phyloP scores from a whole-genome alignment of 371 early-diverging fungal genomes.

The Gilbertella persicaria region DNA sequence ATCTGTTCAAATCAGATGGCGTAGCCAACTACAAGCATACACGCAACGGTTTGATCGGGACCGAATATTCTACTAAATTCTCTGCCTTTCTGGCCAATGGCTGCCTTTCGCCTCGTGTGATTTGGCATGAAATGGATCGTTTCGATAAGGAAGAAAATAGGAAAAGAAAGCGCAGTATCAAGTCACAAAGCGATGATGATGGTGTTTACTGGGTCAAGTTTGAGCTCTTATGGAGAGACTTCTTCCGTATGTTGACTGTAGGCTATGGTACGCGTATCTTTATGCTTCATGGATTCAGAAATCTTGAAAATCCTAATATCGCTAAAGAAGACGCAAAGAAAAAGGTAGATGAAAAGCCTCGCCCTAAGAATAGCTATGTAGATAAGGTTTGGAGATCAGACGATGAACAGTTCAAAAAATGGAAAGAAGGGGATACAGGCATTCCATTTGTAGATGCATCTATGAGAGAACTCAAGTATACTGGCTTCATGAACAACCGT shows the following conservation, averaged over 20 bases:
- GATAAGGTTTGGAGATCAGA: constrained; percentile 29
- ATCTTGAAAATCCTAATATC: background rate
- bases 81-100: constrained; percentile 41
- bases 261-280: constrained; percentile 19
- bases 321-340: constrained; percentile 7
- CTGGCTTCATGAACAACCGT: constrained; percentile 49
- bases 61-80: constrained; percentile 40
- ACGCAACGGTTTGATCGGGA: constrained; percentile 46
- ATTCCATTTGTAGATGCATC: constrained; percentile 50
- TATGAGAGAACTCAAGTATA: constrained; percentile 40
- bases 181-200: constrained; percentile 13
- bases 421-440: constrained; percentile 43
- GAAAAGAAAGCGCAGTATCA: constrained; percentile 6
- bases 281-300: constrained; percentile 27
- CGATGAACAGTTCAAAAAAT: constrained; percentile 21
- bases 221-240: constrained; percentile 52
- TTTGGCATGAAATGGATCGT: constrained; percentile 26
- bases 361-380: constrained; percentile 10
- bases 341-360: background rate
- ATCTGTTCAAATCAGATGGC: constrained; percentile 26
- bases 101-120: constrained; percentile 29
- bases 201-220: constrained; percentile 27
- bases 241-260: constrained; percentile 23
- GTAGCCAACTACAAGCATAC: constrained; percentile 43
- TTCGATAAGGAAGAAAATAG: constrained; percentile 1